Conservation (phyloP, 2,329 filamentous ascomycete species). For the Phialemonium atrogriseum region DNA sequence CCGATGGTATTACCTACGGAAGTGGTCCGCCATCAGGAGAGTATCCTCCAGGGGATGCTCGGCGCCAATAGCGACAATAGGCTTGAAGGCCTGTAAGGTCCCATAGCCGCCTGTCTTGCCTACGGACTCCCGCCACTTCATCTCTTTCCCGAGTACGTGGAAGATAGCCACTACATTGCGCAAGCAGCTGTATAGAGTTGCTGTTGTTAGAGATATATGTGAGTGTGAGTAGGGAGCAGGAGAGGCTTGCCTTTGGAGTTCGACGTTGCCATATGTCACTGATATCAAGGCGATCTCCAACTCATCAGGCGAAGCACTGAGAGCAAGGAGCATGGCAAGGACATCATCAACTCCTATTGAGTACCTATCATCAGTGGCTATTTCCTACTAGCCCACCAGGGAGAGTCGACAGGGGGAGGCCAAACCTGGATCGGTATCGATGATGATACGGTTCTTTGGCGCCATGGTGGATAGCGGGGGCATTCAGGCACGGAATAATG, state of each 20-base stretch:
- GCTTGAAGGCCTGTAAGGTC: constrained; percentile 63
- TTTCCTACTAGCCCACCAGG: too few relatives aligned
- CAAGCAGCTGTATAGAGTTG: constrained; percentile 53
- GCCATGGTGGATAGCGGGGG: constrained; percentile 40
- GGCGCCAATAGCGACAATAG: constrained; percentile 79
- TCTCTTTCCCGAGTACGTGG: constrained; percentile 83
- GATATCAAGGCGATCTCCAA: constrained; percentile 80
- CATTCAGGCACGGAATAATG: too few relatives aligned
- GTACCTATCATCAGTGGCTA: not conserved
- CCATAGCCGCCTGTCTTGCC: constrained; percentile 67
- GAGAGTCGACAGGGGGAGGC: not conserved
- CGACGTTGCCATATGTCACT: constrained; percentile 89
- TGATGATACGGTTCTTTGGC: constrained; percentile 71
- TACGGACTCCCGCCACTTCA: constrained; percentile 67
- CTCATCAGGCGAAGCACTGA: constrained; percentile 74
- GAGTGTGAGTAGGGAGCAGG: not conserved
- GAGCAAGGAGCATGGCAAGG: constrained; percentile 76
- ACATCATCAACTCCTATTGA: constrained; percentile 78
- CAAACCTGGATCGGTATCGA: constrained; percentile 84
- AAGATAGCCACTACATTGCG: constrained; percentile 87
- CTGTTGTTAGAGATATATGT: not conserved
- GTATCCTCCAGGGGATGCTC: constrained; percentile 80
- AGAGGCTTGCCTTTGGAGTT: constrained; percentile 62
- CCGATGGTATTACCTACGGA: constrained; percentile 55
- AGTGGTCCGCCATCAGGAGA: constrained; percentile 73